Evolutionary conservation across 2,329 filamentous ascomycete species (phyloP).

Genomic region (Scorias spongiosa): DNA sequence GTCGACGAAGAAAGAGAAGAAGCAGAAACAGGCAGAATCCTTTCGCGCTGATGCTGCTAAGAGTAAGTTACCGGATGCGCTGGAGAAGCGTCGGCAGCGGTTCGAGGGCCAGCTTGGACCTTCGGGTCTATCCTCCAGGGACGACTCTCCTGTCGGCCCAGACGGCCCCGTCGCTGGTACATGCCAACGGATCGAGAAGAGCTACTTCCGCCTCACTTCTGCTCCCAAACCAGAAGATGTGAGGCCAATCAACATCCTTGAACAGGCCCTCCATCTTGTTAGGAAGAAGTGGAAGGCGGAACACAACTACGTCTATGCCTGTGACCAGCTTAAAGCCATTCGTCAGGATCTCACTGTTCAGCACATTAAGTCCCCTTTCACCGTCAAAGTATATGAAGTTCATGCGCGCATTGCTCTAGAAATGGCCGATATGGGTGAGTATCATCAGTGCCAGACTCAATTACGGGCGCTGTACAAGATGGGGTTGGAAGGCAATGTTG

Average conservation of each 20-base stretch:
- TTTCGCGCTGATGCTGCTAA: constrained; percentile 29
- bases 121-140: constrained; percentile 26
- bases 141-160: constrained; percentile 31
- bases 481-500: constrained; percentile 73
- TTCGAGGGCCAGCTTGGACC: constrained; percentile 47
- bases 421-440: constrained; percentile 99
- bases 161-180: constrained; percentile 68
- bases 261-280: constrained; percentile 71
- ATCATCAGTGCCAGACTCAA: constrained; percentile 99
- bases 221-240: constrained; percentile 80
- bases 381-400: constrained; percentile 90
- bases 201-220: constrained; percentile 83
- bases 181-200: constrained; percentile 75
- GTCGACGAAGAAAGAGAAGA: constrained; percentile 32
- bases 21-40: constrained; percentile 21
- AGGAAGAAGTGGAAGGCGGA: constrained; percentile 92
- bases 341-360: constrained; percentile 97
- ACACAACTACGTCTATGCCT: constrained; percentile 92
- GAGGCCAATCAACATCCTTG: constrained; percentile 64
- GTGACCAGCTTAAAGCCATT: constrained; percentile 97
- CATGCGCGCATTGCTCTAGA: constrained; percentile 95
- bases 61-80: constrained; percentile 81
- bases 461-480: constrained; percentile 79
- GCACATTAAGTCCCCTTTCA: constrained; percentile 92
- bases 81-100: constrained; percentile 79